Percentiles rank a stretch among this genome's conserved stretches.
phyloP scores from a whole-genome alignment of 163 green algal species.

The Coccomyxa subellipsoidea region DNA sequence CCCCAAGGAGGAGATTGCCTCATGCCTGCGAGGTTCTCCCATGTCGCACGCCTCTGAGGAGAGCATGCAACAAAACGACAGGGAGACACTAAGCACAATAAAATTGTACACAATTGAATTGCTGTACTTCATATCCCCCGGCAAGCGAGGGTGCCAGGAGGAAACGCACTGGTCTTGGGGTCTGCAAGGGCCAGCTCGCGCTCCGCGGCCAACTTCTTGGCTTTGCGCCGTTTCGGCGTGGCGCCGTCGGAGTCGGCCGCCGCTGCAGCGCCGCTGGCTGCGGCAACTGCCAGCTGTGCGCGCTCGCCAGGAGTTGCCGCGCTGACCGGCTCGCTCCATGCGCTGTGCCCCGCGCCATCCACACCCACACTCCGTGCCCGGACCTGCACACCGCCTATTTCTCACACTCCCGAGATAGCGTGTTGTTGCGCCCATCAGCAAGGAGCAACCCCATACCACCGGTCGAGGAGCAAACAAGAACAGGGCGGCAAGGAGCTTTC shows the following conservation, averaged over 20 bases:
- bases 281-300: neutral
- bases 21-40: too few relatives aligned
- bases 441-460: too few relatives aligned
- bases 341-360: conserved; percentile 53
- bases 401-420: neutral
- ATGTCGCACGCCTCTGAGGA: too few relatives aligned
- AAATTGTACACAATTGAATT: too few relatives aligned
- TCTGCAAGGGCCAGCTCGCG: neutral
- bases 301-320: conserved; percentile 18
- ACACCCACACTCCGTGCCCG: conserved; percentile 53
- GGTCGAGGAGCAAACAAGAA: too few relatives aligned
- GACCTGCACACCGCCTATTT: conserved; percentile 9
- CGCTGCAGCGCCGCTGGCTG: neutral
- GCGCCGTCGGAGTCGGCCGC: neutral
- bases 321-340: conserved; percentile 43
- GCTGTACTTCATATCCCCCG: too few relatives aligned
- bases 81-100: too few relatives aligned
- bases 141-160: neutral
- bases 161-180: neutral
- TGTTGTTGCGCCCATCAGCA: too few relatives aligned
- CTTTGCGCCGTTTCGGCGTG: neutral
- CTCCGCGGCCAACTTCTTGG: neutral
- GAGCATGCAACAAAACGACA: too few relatives aligned
- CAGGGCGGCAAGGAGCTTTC: too few relatives aligned
- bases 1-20: too few relatives aligned